Conservation (phyloP, 2,329 filamentous ascomycete species). For the Aspergillus sp. region DNA sequence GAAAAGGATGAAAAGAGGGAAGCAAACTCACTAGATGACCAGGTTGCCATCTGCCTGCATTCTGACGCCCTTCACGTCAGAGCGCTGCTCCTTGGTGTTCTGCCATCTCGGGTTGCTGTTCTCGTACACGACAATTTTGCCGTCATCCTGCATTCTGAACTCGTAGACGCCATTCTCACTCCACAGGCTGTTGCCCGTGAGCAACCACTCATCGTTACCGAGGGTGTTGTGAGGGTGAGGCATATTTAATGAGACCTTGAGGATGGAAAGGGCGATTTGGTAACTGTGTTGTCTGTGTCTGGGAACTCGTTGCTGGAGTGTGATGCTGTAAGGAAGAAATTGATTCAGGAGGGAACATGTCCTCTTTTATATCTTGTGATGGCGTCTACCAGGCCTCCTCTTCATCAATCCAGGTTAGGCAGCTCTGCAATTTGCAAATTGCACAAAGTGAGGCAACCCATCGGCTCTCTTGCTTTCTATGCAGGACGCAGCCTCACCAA, state of each 20-base stretch:
- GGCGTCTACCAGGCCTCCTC: not conserved
- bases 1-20: not conserved
- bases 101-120: not conserved
- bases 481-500: not conserved
- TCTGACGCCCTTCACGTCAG: not conserved
- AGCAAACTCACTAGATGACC: conserved; percentile 1
- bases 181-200: not conserved
- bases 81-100: conserved; percentile 1
- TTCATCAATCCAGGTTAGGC: not conserved
- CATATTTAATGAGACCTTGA: not conserved
- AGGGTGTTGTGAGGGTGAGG: conserved; percentile 1
- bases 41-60: conserved; percentile 1
- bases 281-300: not conserved
- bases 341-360: not conserved
- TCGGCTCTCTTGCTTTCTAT: not conserved
- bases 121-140: conserved; percentile 1
- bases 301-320: not conserved
- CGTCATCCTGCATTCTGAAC: not conserved
- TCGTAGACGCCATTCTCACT: conserved; percentile 1
- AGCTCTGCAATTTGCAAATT: not conserved
- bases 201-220: conserved; percentile 1
- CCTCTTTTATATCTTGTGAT: conserved; percentile 1
- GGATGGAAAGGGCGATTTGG: not conserved
- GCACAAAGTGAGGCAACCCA: not conserved
- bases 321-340: not conserved